Base-by-base conservation (phyloP, 2,329 filamentous ascomycete species). In the Fusarium circinatum region DNA sequence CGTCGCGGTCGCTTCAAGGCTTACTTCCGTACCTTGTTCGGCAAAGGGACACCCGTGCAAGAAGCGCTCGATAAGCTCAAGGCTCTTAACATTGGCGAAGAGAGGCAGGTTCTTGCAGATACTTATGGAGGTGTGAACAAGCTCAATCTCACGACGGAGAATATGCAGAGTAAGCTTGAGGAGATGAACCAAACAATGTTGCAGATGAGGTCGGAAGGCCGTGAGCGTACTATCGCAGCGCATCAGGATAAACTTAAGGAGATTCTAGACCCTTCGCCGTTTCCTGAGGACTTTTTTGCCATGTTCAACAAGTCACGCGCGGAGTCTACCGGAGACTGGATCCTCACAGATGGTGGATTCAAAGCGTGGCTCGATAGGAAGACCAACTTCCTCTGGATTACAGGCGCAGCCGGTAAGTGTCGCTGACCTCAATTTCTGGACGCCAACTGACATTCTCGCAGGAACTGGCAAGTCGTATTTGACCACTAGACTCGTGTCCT, bases 391-490 rank as follows among this genome's bases (percentile, higher is more conserved):
- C 76, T 87, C 6, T 87, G 83, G 81, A 78, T 87, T 22, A 80
- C 77, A 4, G 86, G 85, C 12, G 85, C 82, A 56, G 82, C 85
- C 51, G 85, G 84, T 78, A 79, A 28, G 71, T 65, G 6, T 0
- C 12, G 6, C n/a, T n/a, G 2, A 7, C 17, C 5, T 22, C 10
- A 11, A 15, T 9, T 5, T 28, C 1, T 13, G 10, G 17, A 28
- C 49, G 48, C 9, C 8, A 2, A 11, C 62, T 71, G 24, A 75
- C 41, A 58, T 5, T 15, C 1, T 22, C 4, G 3, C 8, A 78
- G 83, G 83, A 9, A 84, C 83, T 3, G 86, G 86, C 28, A 87
- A 87, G 72, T 86, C 84, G 1, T 87, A 82, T 63, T 70, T 87
- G 4, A 81, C 84, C 6, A 81, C 85, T 2, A 81, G 80, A n/a